Evolutionary conservation across 1,284 basidiomycete genomes (phyloP), one percentile per base, ranked within the genome.

Genomic region (Cerioporus squamosus): DNA sequence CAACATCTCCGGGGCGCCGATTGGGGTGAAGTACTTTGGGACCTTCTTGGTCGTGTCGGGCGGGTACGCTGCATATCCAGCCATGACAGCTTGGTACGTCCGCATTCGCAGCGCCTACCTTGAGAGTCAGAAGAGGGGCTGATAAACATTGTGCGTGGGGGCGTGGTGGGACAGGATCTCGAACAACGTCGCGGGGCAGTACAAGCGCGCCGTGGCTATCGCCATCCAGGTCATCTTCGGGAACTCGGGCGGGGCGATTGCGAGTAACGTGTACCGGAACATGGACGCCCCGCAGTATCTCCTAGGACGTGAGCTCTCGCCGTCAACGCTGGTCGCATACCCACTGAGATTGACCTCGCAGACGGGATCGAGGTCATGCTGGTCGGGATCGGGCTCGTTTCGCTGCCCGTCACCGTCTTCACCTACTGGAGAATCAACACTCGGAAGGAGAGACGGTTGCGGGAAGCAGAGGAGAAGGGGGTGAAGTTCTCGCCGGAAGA

Each of bases 301-400:
- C 42, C 62, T 88, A 40, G 87, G 87, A 22, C 83, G 87, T 86
- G 61, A 51, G 81, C 75, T 10, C 24, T 9, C 6, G 1, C 36
- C 42, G 12, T 14, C 8, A 9, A 10, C 0, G 2, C 12, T 18
- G 7, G 10, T 18, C 18, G 39, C n/a, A n/a, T 4, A 15, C 39
- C 3, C 15, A 5, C 29, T 17, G 1, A 24, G 3, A 5, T 8
- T 14, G 4, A 7, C 8, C 18, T 15, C 8, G 26, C 57, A 89
- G 87, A 88, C 66, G 85, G 75, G 3, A 62, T 87, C 20, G 85
- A 86, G 68, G 69, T 91, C 33, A 86, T 86, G 78, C 86, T 90
- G 56, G 77, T 88, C 23, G 81, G 79, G 2, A 81, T 90, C 39
- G 88, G 89, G 0, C 74, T 88, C 61, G 75, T 88, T 3, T 22